Evolutionary conservation across 306 rosid species (phyloP), one percentile per base, ranked within the genome.

Genomic region (Cucumis melo): DNA sequence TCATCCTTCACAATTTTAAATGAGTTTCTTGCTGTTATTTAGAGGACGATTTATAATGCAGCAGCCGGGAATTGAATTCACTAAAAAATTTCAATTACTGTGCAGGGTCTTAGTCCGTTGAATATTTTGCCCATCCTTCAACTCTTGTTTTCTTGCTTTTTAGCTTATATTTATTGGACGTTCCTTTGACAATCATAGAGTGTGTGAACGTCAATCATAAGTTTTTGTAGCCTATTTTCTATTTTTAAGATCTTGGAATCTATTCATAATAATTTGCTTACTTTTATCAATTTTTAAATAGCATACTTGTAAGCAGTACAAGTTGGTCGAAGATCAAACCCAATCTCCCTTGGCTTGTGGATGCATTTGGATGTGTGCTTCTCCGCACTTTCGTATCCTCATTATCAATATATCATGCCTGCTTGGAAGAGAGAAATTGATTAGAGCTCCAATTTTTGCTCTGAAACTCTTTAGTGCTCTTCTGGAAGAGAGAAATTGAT

Each of bases 291-390:
- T 48, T 70, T 60, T 44, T 84, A 42, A 78, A 82, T 75, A 91
- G 96, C 83, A 93, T 93, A 80, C 89, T 93, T 42, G 88, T 87
- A 81, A 81, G 73, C 85, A 87, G 96, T 84, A 15, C 85, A 85
- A 87, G 85, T 32, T 91, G 98, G 98, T 83, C 87, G 53, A 85
- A 15, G 79, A 61, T 93, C 82, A 36, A 51, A 77, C 92, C 98
- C 17, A 92, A 92, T 85, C 83, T 92, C n/a, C 91, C 96, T 1
- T 92, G 98, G 98, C 87, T 92, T 17, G 98, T 87, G 72, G 98
- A 93, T 75, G 95, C 98, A 15, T 86, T 81, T 83, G 96, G 95
- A 80, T 93, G 98, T 46, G 87, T 93, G 80, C 75, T 93, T 64
- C 96, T 93, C 39, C 96, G 91, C 80, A 55, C 60, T 80, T 84